Percentiles rank a stretch among this genome's conserved stretches.
Conservation (phyloP, 2,329 filamentous ascomycete genomes). For the Nigrograna mackinnonii region DNA sequence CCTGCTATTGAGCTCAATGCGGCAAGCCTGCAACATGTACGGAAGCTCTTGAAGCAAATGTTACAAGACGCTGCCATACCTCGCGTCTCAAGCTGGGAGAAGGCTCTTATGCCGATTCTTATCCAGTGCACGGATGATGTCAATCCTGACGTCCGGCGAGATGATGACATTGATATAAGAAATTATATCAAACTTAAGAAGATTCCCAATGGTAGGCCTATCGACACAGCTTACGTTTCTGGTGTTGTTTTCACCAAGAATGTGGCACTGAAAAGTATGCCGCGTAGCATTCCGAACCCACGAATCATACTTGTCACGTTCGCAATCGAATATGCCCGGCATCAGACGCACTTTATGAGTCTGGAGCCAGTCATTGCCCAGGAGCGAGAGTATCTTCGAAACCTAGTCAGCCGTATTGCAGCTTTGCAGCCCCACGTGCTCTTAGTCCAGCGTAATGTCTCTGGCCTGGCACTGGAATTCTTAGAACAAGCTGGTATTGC, state of each 20-base stretch:
- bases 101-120: constrained; percentile 85
- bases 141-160: constrained; percentile 84
- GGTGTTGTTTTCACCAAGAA: constrained; percentile 98
- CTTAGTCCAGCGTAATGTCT: constrained; percentile 90
- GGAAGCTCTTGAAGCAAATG: constrained; percentile 80
- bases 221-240: constrained; percentile 94
- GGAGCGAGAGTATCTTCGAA: constrained; percentile 89
- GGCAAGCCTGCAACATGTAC: constrained; percentile 86
- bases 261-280: constrained; percentile 94
- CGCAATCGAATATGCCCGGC: constrained; percentile 91
- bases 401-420: constrained; percentile 88
- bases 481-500: constrained; percentile 87
- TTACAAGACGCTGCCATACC: constrained; percentile 76
- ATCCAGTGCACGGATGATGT: constrained; percentile 92
- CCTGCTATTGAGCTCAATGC: constrained; percentile 83
- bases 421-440: constrained; percentile 83
- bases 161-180: constrained; percentile 95
- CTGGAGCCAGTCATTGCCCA: constrained; percentile 95
- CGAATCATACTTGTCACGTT: constrained; percentile 93
- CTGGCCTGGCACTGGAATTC: constrained; percentile 86
- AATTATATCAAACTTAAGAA: constrained; percentile 98
- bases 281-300: constrained; percentile 78
- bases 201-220: constrained; percentile 85
- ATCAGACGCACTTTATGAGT: constrained; percentile 96
- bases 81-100: constrained; percentile 81